A percentile compares a stretch with the other conserved stretches of the same genome.
Evolutionary conservation across 176 grass and related monocot species (phyloP).

Genomic region (Carex littledalei): DNA sequence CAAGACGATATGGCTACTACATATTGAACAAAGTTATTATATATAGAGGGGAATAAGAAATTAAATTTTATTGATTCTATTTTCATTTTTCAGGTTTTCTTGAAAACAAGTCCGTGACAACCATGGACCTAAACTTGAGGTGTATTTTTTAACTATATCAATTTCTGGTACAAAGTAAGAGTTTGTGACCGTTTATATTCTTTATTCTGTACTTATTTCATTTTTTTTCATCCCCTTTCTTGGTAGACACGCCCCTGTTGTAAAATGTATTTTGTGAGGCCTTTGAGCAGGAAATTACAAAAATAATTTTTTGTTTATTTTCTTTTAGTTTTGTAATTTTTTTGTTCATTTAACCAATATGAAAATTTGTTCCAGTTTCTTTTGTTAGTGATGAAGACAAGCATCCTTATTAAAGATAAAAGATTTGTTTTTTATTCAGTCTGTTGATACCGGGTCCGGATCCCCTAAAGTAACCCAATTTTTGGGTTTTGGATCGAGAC

Average conservation of each 20-base stretch:
- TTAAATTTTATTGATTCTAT: background rate
- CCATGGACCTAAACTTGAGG: conserved; percentile 53
- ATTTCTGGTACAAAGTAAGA: conserved; percentile 56
- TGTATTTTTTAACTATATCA: conserved; percentile 41
- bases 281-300: background rate
- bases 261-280: conserved; percentile 32
- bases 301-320: background rate
- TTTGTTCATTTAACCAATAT: conserved; percentile 36
- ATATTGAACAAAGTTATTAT: background rate
- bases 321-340: conserved; percentile 30
- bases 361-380: conserved; percentile 19
- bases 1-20: background rate
- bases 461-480: too few relatives aligned
- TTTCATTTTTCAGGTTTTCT: conserved; percentile 21
- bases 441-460: too few relatives aligned
- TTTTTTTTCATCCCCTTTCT: conserved; percentile 29
- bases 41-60: background rate
- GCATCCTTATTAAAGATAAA: conserved; percentile 33
- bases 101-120: conserved; percentile 57
- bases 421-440: background rate
- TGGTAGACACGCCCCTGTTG: conserved; percentile 46
- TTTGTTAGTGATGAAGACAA: conserved; percentile 26
- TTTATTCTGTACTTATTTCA: conserved; percentile 45
- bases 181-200: conserved; percentile 30
- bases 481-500: too few relatives aligned